A percentile compares a stretch with the other conserved stretches of the same genome.
Evolutionary conservation across 306 rosid genomes (phyloP).

Genomic region (Hylodesmum podocarpum): DNA sequence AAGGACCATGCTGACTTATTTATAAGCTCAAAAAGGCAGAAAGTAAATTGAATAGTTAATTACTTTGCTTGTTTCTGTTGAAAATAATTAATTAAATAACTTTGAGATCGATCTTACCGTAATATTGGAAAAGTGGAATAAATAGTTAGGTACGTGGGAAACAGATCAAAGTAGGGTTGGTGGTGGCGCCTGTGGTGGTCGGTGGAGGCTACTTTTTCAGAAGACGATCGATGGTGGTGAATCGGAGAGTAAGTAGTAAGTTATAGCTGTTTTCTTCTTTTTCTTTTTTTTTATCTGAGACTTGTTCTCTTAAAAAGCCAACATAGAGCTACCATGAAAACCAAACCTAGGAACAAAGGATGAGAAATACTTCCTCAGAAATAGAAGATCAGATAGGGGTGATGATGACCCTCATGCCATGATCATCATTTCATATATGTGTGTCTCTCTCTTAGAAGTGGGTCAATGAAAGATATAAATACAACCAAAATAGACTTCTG

Average conservation of each 20-base stretch:
- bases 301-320: conserved; percentile 51
- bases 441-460: conserved; percentile 32
- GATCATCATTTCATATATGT: conserved; percentile 48
- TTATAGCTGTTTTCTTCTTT: too few relatives aligned
- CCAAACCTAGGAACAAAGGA: conserved; percentile 59
- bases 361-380: conserved; percentile 56
- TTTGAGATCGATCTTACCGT: conserved; percentile 27
- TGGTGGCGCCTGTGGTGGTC: background rate
- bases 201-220: background rate
- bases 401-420: conserved; percentile 67
- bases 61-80: conserved; percentile 11
- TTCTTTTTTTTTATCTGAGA: conserved; percentile 36
- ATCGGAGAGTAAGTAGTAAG: conserved; percentile 12
- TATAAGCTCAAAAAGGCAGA: background rate
- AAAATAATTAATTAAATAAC: conserved; percentile 9
- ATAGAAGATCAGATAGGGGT: conserved; percentile 63
- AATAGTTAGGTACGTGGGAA: background rate
- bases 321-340: conserved; percentile 47
- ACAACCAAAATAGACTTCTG: conserved; percentile 68
- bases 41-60: background rate
- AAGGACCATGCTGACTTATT: background rate
- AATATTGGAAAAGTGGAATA: conserved; percentile 12
- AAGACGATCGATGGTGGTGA: conserved; percentile 7
- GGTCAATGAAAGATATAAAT: conserved; percentile 88
- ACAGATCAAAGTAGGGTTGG: background rate